A percentile compares a stretch with the other conserved stretches of the same genome.
phyloP scores from a whole-genome alignment of 1,284 basidiomycete genomes.

The Fomitopsis betulina region DNA sequence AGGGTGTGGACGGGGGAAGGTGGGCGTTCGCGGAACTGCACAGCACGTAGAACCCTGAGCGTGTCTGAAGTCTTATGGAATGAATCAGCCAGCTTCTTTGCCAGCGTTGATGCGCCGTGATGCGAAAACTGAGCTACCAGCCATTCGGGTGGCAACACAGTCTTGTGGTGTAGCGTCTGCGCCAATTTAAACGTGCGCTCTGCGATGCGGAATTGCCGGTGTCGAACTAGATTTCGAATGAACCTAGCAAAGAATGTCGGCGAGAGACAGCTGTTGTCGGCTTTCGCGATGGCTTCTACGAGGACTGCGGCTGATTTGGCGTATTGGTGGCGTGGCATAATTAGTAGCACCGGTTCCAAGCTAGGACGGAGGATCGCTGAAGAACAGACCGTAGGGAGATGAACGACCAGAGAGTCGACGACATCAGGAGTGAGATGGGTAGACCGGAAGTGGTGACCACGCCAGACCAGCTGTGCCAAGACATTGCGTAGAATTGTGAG shows the following conservation, averaged over 20 bases:
- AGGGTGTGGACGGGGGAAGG: neutral
- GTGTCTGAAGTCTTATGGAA: no score
- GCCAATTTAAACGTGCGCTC: slow-evolving; percentile 2
- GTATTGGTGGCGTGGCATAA: slow-evolving; percentile 1
- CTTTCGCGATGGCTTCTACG: slow-evolving; percentile 2
- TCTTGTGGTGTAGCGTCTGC: neutral
- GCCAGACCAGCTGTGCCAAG: slow-evolving; percentile 7
- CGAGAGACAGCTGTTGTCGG: slow-evolving; percentile 4
- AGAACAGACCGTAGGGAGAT: neutral
- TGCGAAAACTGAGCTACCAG: slow-evolving; percentile 2
- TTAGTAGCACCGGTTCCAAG: neutral
- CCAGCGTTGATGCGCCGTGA: slow-evolving; percentile 6
- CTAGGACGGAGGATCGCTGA: neutral
- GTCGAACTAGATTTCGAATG: slow-evolving; percentile 11
- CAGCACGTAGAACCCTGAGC: neutral
- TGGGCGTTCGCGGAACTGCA: neutral
- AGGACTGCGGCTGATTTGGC: slow-evolving; percentile 1
- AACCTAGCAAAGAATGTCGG: slow-evolving; percentile 7
- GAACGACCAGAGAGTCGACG: neutral
- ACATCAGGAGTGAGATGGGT: neutral
- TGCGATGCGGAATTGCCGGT: slow-evolving; percentile 15
- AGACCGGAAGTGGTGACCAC: slow-evolving; percentile 2
- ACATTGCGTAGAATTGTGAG: slow-evolving; percentile 4
- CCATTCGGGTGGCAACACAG: slow-evolving; percentile 1
- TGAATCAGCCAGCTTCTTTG: neutral